phyloP scores from a whole-genome alignment of 495 filamentous ascomycete genomes.

The Neurospora sp. region DNA sequence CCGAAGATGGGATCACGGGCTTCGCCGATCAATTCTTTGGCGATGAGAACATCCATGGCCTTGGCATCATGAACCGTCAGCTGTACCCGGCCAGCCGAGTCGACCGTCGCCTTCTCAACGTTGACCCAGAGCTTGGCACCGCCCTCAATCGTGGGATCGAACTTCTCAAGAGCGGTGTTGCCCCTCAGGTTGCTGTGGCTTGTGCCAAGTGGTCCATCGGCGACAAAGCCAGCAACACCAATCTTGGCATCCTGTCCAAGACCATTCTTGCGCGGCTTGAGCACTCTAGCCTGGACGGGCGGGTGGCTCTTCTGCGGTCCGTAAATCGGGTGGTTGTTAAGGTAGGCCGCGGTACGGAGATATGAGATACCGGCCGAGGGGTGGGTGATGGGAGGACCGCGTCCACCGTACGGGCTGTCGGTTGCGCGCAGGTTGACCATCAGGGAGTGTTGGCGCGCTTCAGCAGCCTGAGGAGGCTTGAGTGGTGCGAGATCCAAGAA shows the following conservation, averaged over 20 bases:
- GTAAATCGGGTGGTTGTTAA: constrained; percentile 72
- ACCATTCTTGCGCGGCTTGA: constrained; percentile 39
- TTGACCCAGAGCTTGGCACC: constrained; percentile 59
- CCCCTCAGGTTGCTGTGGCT: constrained; percentile 17
- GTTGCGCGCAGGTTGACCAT: constrained; percentile 8
- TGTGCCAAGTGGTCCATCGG: constrained; percentile 18
- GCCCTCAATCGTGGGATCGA: constrained; percentile 52
- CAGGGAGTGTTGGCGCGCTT: background rate
- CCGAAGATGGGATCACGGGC: constrained; percentile 15
- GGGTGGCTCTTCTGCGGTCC: constrained; percentile 59
- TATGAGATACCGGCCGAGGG: constrained; percentile 88
- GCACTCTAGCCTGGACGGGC: constrained; percentile 59
- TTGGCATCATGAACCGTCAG: constrained; percentile 40
- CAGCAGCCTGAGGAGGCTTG: constrained; percentile 5
- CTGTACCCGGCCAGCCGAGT: constrained; percentile 49
- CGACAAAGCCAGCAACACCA: constrained; percentile 43
- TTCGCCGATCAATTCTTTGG: constrained; percentile 36
- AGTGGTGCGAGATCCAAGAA: constrained; percentile 49
- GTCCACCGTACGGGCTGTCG: constrained; percentile 40
- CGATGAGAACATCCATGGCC: constrained; percentile 38
- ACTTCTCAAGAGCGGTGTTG: constrained; percentile 28
- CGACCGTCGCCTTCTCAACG: constrained; percentile 44
- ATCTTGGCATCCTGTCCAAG: constrained; percentile 11
- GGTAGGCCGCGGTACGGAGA: constrained; percentile 55
- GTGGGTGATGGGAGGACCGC: constrained; percentile 73